Percentiles rank a stretch among this genome's conserved stretches.
phyloP scores from a whole-genome alignment of 345 rosid species.

The Euclidium syriacum region DNA sequence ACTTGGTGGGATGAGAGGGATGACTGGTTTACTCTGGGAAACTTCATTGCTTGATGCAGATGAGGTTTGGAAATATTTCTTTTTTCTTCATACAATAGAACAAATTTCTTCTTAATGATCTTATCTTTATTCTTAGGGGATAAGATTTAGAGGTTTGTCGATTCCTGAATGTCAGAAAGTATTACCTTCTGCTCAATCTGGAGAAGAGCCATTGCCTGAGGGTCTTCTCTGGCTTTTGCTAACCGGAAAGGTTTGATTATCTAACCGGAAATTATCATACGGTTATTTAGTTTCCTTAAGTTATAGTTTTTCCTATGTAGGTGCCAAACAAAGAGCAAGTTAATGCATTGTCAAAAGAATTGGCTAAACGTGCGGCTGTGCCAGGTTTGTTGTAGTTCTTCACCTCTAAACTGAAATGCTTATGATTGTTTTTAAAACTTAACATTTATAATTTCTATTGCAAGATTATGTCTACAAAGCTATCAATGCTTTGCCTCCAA shows the following conservation, averaged over 20 bases:
- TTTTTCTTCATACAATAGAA: neutral
- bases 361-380: slow-evolving; percentile 66
- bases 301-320: slow-evolving; percentile 19
- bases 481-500: slow-evolving; percentile 72
- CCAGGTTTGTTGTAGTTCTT: slow-evolving; percentile 52
- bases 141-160: slow-evolving; percentile 82
- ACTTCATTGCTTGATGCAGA: slow-evolving; percentile 92
- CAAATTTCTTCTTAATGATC: neutral
- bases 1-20: slow-evolving; percentile 97
- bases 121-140: slow-evolving; percentile 52
- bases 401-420: neutral
- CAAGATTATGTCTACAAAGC: slow-evolving; percentile 85
- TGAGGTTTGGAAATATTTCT: slow-evolving; percentile 43
- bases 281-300: neutral
- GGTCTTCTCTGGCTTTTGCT: slow-evolving; percentile 96
- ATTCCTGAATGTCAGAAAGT: slow-evolving; percentile 94
- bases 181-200: slow-evolving; percentile 78
- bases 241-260: slow-evolving; percentile 72
- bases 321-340: slow-evolving; percentile 84
- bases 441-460: neutral
- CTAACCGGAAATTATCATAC: neutral
- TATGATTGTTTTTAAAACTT: neutral
- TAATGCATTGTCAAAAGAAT: slow-evolving; percentile 68
- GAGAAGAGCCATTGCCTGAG: slow-evolving; percentile 92
- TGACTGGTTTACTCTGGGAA: slow-evolving; percentile 95